Evolutionary conservation across 441 rosid genomes (phyloP).

Genomic region (Mallotus japonicus): DNA sequence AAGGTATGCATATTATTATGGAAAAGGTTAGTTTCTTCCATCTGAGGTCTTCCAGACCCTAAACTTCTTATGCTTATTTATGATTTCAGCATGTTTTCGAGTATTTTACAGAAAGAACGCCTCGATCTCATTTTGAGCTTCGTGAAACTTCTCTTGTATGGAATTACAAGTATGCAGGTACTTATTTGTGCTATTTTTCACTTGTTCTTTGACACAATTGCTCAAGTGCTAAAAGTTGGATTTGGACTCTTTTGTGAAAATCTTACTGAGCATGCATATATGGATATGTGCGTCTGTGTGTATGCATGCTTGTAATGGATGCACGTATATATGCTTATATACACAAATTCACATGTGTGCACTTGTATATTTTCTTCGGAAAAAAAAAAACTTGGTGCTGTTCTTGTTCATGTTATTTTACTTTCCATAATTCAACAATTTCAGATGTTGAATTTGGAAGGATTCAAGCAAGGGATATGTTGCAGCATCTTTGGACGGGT

Average conservation of each 20-base stretch:
- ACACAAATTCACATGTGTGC: neutral
- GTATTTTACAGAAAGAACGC: slow-evolving; percentile 82
- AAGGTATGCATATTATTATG: slow-evolving; percentile 40
- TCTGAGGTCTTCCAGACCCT: slow-evolving; percentile 20
- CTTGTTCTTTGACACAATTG: neutral
- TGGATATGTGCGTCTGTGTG: neutral
- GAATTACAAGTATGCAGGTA: slow-evolving; percentile 88
- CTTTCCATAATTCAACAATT: slow-evolving; percentile 1
- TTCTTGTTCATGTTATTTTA: slow-evolving; percentile 7
- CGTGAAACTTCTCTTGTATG: slow-evolving; percentile 78
- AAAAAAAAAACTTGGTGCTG: neutral
- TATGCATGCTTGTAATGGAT: neutral
- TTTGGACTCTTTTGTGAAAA: neutral
- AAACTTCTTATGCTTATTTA: slow-evolving; percentile 36
- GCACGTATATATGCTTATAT: neutral
- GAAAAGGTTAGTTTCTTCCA: slow-evolving; percentile 17
- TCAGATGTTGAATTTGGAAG: slow-evolving; percentile 77
- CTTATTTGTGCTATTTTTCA: neutral
- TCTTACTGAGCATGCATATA: neutral
- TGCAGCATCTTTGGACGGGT: slow-evolving; percentile 90
- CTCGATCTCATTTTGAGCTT: slow-evolving; percentile 70
- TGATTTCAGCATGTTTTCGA: slow-evolving; percentile 76
- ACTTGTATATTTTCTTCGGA: neutral
- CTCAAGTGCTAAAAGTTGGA: neutral
- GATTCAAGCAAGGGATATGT: slow-evolving; percentile 77